These are phyloP conservation scores for Yarrowia sp. DNA, from an alignment of 805 yeast genomes.

Conservation along the genomic window DNA sequence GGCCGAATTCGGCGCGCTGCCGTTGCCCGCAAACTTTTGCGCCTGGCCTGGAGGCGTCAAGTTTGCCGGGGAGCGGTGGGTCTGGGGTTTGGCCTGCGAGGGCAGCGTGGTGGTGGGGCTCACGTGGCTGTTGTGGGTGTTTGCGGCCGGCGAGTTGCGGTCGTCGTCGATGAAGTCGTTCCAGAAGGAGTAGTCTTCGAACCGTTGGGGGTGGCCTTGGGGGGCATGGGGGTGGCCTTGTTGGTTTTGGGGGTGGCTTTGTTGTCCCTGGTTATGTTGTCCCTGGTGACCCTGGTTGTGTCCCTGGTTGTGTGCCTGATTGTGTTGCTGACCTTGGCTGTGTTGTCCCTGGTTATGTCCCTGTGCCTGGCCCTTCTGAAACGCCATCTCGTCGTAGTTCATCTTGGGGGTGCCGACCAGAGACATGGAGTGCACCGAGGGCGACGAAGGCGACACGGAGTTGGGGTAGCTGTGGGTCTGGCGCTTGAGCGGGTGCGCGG, in stretches of 20 bases:
- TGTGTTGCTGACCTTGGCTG: too few relatives aligned
- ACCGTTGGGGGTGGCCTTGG: background rate
- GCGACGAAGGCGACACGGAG: conserved; percentile 31
- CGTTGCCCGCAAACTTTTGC: background rate
- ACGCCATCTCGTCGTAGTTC: conserved; percentile 25
- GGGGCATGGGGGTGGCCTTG: background rate
- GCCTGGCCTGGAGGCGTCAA: conserved; percentile 13
- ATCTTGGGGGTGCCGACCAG: conserved; percentile 33
- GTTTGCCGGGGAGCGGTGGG: conserved; percentile 26
- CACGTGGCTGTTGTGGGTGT: conserved; percentile 13
- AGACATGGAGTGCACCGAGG: conserved; percentile 36
- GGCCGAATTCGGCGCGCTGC: background rate
- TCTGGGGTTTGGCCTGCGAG: conserved; percentile 25
- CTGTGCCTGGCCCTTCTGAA: conserved; percentile 2
- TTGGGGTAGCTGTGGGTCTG: conserved; percentile 38
- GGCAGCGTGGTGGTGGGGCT: conserved; percentile 28
- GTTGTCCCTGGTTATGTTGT: background rate
- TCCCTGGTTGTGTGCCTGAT: background rate
- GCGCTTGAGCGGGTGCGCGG: conserved; percentile 9
- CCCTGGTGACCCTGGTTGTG: conserved; percentile 2
- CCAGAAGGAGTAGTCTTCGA: conserved; percentile 35
- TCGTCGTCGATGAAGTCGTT: conserved; percentile 36
- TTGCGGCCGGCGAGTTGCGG: conserved; percentile 11
- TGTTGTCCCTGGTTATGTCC: background rate
- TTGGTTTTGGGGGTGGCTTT: background rate